These are phyloP conservation scores for Tolypocladium endophyticum DNA, from an alignment of 2,329 filamentous ascomycete species.

Conservation along the genomic window DNA sequence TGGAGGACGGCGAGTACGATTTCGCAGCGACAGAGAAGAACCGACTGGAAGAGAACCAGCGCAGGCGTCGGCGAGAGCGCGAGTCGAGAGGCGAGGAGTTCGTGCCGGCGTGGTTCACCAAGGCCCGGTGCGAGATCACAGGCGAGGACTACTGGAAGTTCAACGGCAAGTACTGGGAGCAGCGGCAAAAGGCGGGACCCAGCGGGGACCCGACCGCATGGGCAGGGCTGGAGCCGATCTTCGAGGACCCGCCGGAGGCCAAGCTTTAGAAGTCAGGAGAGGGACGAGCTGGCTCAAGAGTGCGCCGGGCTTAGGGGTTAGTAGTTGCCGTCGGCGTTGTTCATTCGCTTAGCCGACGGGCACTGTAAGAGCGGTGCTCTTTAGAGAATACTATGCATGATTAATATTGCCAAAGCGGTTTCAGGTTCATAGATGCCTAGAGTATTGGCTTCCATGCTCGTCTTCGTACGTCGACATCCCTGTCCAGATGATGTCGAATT, in stretches of 20 bases:
- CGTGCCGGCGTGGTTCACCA: slow-evolving; percentile 73
- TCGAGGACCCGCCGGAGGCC: slow-evolving; percentile 22
- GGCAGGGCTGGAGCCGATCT: slow-evolving; percentile 71
- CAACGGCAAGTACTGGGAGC: slow-evolving; percentile 79
- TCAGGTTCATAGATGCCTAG: neutral
- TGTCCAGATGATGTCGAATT: neutral
- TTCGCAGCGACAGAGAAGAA: slow-evolving; percentile 90
- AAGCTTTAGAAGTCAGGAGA: neutral
- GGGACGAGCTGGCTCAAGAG: neutral
- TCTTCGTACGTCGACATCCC: too few relatives aligned
- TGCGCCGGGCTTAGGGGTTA: neutral
- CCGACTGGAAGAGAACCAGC: slow-evolving; percentile 83
- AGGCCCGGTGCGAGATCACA: slow-evolving; percentile 62
- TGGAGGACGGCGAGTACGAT: slow-evolving; percentile 98
- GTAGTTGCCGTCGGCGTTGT: neutral
- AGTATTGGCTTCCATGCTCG: too few relatives aligned
- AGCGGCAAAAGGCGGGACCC: slow-evolving; percentile 53
- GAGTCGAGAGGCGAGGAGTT: slow-evolving; percentile 77
- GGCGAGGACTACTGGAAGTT: slow-evolving; percentile 88
- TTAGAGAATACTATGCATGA: neutral
- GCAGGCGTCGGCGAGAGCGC: slow-evolving; percentile 59
- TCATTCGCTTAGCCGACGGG: neutral
- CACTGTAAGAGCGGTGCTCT: neutral
- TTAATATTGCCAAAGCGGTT: neutral
- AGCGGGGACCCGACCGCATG: slow-evolving; percentile 48